Evolutionary conservation across 2,329 filamentous ascomycete genomes (phyloP), one percentile per base, ranked within the genome.

Genomic region (Monilinia vaccinii-corymbosi): DNA sequence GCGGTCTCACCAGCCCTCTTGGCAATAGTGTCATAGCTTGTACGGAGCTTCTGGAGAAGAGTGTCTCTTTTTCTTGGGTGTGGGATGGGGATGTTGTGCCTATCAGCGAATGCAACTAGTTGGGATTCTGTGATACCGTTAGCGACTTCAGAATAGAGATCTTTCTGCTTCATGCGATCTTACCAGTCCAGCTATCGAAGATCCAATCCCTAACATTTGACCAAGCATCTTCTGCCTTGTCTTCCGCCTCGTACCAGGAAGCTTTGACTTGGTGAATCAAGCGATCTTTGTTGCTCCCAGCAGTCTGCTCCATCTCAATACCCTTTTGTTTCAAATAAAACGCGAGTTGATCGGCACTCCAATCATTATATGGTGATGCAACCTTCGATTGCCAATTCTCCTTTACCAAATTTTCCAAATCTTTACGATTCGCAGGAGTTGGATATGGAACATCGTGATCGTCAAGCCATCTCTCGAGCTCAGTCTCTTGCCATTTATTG

Each of bases 401-500:
- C 76, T 91, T 87, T 65, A 97, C 88, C n/a, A 95, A 78, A 63
- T 86, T 86, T 76, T 96, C 89, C n/a, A 99, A 85, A 67, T 96
- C 91, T 76, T 94, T 96, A 71, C 94, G 91, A 75, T 97, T 91
- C 52, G 93, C 85, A 13, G 92, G 85, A 13, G 84, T 86, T n/a
- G 94, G 91, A 73, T 97, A 91, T 11, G 93, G 91, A 61, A 99
- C 81, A 73, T 92, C 84, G 76, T 97, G 83, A 73, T 99, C 94
- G 34, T 89, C 89, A 53, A 99, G 85, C 94, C 94, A 99, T 70
- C 92, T 85, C 78, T 99, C 93, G 34, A 99, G 84, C 80, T 99
- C 94, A 25, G 90, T 96, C 79, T 97, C 87, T 70, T 97, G 93
- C 94, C 94, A 99, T 74, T 94, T 97, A 78, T 97, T 97, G 81